These are phyloP conservation scores for Monascus purpureus DNA, from an alignment of 495 filamentous ascomycete species.

Conservation along the genomic window DNA sequence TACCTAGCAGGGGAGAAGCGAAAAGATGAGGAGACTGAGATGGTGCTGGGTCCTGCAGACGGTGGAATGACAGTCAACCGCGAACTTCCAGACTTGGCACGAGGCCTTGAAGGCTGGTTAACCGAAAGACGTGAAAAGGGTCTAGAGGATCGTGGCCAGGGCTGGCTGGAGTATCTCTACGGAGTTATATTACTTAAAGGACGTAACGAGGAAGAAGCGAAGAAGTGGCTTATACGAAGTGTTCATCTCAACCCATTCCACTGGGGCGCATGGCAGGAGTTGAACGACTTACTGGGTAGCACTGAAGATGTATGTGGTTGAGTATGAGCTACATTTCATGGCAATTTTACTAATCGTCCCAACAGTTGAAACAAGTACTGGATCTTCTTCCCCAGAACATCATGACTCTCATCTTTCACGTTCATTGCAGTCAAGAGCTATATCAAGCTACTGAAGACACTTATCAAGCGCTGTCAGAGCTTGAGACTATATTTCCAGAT, in stretches of 20 bases:
- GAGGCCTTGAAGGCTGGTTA: conserved; percentile 69
- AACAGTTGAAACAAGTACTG: conserved; percentile 42
- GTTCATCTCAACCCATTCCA: conserved; percentile 82
- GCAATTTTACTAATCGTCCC: conserved; percentile 6
- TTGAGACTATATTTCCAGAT: conserved; percentile 69
- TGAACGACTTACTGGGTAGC: conserved; percentile 58
- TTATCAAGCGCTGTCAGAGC: conserved; percentile 57
- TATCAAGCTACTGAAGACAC: conserved; percentile 65
- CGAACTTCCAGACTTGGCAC: conserved; percentile 59
- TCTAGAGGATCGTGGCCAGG: conserved; percentile 53
- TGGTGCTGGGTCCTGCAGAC: conserved; percentile 90
- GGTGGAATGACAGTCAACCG: conserved; percentile 70
- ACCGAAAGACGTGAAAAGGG: conserved; percentile 43
- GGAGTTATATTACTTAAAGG: conserved; percentile 81
- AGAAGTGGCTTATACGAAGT: conserved; percentile 69
- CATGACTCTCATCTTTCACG: conserved; percentile 84
- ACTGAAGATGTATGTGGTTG: conserved; percentile 63
- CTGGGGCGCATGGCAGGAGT: conserved; percentile 93
- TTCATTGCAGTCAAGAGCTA: conserved; percentile 78
- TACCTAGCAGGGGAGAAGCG: conserved; percentile 90
- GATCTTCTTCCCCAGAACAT: conserved; percentile 71
- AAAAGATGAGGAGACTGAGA: conserved; percentile 92
- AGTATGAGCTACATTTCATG: not conserved
- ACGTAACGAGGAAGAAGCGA: conserved; percentile 73
- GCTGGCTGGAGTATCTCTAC: conserved; percentile 94